Percentiles rank a stretch among this genome's conserved stretches.
These are phyloP conservation scores for Aaosphaeria arxii DNA, from an alignment of 2,329 filamentous ascomycete genomes.

Conservation along the genomic window DNA sequence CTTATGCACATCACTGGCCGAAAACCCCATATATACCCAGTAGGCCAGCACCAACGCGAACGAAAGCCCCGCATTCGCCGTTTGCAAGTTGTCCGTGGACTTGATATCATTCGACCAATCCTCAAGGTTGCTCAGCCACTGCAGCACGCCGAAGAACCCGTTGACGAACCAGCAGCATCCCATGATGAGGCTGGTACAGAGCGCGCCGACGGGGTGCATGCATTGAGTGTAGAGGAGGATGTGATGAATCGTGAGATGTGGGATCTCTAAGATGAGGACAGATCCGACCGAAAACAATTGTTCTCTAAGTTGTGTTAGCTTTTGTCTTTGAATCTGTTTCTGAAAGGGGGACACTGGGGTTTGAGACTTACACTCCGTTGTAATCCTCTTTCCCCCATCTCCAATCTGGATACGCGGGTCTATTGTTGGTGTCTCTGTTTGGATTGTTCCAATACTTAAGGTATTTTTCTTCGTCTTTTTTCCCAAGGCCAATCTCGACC, in stretches of 20 bases:
- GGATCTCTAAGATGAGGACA: neutral
- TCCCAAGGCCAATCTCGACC: neutral
- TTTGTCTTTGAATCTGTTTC: neutral
- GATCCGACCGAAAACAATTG: neutral
- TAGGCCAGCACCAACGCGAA: neutral
- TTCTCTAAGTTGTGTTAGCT: neutral
- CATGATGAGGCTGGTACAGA: neutral
- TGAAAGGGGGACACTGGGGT: neutral
- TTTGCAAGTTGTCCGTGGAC: neutral
- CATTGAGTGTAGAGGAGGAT: neutral
- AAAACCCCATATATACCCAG: slow-evolving; percentile 4
- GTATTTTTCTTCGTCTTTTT: neutral
- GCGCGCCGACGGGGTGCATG: neutral
- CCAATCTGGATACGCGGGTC: neutral
- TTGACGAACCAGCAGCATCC: neutral
- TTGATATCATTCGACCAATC: neutral
- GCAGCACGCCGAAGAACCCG: neutral
- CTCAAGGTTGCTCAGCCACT: neutral
- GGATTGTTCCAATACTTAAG: neutral
- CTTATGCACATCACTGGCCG: slow-evolving; percentile 2
- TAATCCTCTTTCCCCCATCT: neutral
- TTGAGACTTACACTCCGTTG: neutral
- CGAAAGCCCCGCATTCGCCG: neutral
- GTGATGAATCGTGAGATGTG: neutral
- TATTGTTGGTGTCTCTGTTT: neutral